Conservation (phyloP, 176 grass and related monocot genomes). For the maize (Zea mays) region DNA sequence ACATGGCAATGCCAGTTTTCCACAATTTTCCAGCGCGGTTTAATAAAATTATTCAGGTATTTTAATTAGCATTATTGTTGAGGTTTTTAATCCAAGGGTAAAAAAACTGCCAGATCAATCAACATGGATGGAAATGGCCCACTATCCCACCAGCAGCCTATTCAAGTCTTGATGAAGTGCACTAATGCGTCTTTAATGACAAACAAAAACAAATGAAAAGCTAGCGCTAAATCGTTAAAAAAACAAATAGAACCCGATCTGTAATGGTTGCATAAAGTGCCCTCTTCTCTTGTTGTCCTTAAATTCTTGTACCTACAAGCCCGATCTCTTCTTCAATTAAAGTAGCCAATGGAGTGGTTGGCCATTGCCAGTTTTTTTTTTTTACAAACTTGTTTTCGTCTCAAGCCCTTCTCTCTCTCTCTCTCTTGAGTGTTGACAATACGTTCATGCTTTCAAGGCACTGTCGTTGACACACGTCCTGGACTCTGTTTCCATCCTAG, state of each 20-base stretch:
- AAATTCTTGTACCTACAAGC: slow-evolving; percentile 9
- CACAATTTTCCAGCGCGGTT: neutral
- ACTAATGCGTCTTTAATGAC: neutral
- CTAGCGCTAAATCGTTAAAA: neutral
- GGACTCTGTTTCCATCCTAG: too few relatives aligned
- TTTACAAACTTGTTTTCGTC: neutral
- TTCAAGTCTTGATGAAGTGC: neutral
- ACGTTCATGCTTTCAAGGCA: neutral
- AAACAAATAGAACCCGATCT: neutral
- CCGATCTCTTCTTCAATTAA: slow-evolving; percentile 10
- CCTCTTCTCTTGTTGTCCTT: neutral
- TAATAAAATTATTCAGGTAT: neutral
- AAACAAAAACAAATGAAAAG: neutral
- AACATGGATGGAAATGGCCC: neutral
- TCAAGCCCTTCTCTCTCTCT: too few relatives aligned
- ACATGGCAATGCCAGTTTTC: too few relatives aligned
- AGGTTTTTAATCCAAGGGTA: neutral
- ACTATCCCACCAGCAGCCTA: neutral
- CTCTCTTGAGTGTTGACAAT: neutral
- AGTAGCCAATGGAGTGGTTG: slow-evolving; percentile 25
- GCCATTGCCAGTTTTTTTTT: neutral
- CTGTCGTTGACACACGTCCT: neutral
- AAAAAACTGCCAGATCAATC: neutral
- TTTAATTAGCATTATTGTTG: neutral
- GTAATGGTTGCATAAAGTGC: neutral